A percentile compares a stretch with the other conserved stretches of the same genome.
Evolutionary conservation across 2,329 filamentous ascomycete genomes (phyloP).

Genomic region (Grosmannia clavigera): DNA sequence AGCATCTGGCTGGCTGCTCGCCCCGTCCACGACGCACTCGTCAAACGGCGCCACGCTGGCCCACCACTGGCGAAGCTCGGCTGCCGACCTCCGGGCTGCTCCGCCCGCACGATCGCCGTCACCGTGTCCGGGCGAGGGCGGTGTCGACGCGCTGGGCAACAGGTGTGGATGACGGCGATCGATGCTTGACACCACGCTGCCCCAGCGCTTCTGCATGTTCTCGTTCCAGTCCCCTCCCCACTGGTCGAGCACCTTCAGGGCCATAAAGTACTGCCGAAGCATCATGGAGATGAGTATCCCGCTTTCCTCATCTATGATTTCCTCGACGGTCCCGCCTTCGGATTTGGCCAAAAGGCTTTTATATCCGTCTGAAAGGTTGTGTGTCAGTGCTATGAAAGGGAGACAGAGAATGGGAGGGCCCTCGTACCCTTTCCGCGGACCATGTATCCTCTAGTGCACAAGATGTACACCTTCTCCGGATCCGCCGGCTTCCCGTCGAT

Average conservation of each 20-base stretch:
- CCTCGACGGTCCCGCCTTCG: conserved; percentile 64
- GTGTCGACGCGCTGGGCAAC: conserved; percentile 17
- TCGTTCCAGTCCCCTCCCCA: conserved; percentile 59
- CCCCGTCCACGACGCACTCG: conserved; percentile 30
- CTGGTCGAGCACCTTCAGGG: conserved; percentile 63
- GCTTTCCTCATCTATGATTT: conserved; percentile 74
- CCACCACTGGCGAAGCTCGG: conserved; percentile 22
- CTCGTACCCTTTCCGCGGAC: conserved; percentile 55
- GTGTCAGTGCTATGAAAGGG: background rate
- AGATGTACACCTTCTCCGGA: conserved; percentile 49
- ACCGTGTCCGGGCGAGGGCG: background rate
- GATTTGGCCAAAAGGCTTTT: conserved; percentile 60
- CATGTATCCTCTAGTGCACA: conserved; percentile 84
- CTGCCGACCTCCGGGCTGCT: conserved; percentile 20
- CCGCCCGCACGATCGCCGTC: background rate
- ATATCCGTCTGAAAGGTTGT: conserved; percentile 52
- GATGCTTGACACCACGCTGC: conserved; percentile 48
- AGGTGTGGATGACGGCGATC: conserved; percentile 38
- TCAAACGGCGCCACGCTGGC: conserved; percentile 24
- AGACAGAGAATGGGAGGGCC: background rate
- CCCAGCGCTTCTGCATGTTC: conserved; percentile 53
- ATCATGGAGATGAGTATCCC: conserved; percentile 79
- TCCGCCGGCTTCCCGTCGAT: conserved; percentile 52
- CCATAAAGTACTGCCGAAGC: conserved; percentile 84
- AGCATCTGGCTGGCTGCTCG: conserved; percentile 22